phyloP scores from a whole-genome alignment of 2,329 filamentous ascomycete species.

The Claviceps pazoutovae region DNA sequence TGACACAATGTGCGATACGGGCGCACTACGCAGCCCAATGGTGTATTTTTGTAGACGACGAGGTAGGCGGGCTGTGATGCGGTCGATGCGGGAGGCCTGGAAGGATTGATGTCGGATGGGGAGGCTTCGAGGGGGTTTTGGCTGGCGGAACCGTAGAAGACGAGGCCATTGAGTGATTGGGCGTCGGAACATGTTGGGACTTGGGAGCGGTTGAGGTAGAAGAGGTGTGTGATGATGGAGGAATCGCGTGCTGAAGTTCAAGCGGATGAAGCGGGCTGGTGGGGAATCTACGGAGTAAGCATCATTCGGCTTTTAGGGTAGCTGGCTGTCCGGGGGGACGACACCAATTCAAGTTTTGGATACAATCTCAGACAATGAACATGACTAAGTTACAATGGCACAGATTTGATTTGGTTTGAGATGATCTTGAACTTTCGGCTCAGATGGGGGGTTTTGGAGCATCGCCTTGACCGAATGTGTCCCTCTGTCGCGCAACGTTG shows the following conservation, averaged over 20 bases:
- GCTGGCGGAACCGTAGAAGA: constrained; percentile 7
- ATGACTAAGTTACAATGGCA: too few relatives aligned
- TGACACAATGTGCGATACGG: constrained; percentile 67
- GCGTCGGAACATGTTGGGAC: constrained; percentile 14
- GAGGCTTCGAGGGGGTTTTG: constrained; percentile 4
- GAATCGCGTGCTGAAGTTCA: background rate
- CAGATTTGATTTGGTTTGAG: too few relatives aligned
- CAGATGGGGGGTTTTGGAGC: too few relatives aligned
- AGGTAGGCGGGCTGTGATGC: constrained; percentile 44
- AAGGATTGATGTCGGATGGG: constrained; percentile 14
- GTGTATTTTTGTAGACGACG: constrained; percentile 56
- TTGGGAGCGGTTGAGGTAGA: background rate
- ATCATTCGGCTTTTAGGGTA: background rate
- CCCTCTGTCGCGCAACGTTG: too few relatives aligned
- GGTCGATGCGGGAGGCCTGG: constrained; percentile 24
- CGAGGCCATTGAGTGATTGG: constrained; percentile 11
- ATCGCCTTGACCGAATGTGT: too few relatives aligned
- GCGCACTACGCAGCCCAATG: constrained; percentile 56
- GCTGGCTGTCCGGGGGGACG: too few relatives aligned
- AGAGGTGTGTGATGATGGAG: background rate
- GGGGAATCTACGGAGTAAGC: background rate
- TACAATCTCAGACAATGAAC: too few relatives aligned
- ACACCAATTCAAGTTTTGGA: too few relatives aligned
- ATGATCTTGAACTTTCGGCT: too few relatives aligned
- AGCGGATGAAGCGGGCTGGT: background rate